phyloP scores from a whole-genome alignment of 192 early-diverging fungal species.

The Kickxella alabastrina region DNA sequence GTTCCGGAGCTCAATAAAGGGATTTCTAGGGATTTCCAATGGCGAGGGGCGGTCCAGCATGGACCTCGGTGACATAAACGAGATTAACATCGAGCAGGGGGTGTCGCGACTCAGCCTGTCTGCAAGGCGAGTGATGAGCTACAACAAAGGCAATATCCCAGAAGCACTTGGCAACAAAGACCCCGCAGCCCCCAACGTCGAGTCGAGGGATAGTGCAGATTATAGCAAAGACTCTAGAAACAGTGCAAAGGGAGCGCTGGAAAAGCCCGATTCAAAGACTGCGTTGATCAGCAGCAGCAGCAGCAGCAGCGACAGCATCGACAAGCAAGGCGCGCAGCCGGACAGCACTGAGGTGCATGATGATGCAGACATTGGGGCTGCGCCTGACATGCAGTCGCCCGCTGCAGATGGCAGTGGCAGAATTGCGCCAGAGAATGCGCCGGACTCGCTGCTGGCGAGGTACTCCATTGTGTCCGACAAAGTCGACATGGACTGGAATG shows the following conservation, averaged over 20 bases:
- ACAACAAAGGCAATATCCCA: not conserved
- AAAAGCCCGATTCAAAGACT: not conserved
- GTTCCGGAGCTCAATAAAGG: constrained; percentile 39
- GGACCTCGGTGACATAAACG: constrained; percentile 35
- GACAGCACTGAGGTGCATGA: constrained; percentile 11
- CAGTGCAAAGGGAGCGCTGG: not conserved
- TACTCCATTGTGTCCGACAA: constrained; percentile 23
- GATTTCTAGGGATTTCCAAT: constrained; percentile 28
- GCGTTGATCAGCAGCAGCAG: not conserved
- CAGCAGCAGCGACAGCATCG: not conserved
- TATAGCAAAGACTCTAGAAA: not conserved
- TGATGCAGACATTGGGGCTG: constrained; percentile 22
- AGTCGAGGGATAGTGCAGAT: not conserved
- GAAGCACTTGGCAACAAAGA: not conserved
- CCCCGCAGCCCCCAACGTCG: not conserved
- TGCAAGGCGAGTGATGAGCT: not conserved
- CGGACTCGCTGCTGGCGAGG: constrained; percentile 11
- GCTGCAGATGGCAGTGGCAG: not conserved
- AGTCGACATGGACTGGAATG: constrained; percentile 5
- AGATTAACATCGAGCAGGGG: constrained; percentile 11
- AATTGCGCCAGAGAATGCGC: not conserved
- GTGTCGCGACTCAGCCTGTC: constrained; percentile 2
- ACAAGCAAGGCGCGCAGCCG: constrained; percentile 2
- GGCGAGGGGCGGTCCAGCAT: constrained; percentile 35
- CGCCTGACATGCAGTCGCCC: not conserved